Evolutionary conservation across 352 stramenopile species (phyloP), one percentile per base, ranked within the genome.

Genomic region (Phytopythium aichiense): DNA sequence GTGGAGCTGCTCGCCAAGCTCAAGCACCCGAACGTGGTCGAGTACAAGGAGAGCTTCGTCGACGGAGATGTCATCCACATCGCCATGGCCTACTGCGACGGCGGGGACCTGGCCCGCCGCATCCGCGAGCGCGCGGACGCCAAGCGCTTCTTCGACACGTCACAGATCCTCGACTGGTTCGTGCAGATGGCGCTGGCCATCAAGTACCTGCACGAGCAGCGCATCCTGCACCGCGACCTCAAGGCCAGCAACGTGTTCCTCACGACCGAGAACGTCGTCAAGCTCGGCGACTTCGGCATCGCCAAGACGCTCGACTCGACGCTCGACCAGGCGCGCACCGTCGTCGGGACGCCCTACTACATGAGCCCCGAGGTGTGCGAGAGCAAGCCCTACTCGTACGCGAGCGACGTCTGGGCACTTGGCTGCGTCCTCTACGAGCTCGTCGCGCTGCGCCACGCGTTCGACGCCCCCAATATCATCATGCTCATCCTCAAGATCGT

Each of bases 11-110:
- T 98, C 63, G 73, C 93, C 60, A 87, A 86, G 66, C 79, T 98
- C 56, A 83, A 88, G 48, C 91, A 98, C 63, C 93, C 94, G 16
- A 98, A 97, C 62, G 97, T 98, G 65, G 93, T 98, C 56, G 88
- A 94, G 57, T 98, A 98, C 75, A 95, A 89, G 59, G 95, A 98
- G 56, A 96, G 74, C 67, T 97, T 98, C 66, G 82, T 84, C 12
- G 60, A 76, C 46, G 68, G 79, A 52, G 81, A 90, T 53, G 77
- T 92, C 22, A 78, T 98, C 58, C 95, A 96, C 67, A 98, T 98
- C 63, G 89, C 97, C 56, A 98, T 98, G 95, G 88, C 91, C 30
- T 98, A 98, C 65, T 98, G 92, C 65, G 95, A 98, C 70, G 91
- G 93, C 23, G 91, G 91, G 9, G 89, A 97, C 66, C 68, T 94